Conservation (phyloP, 2,329 filamentous ascomycete genomes). For the Blastomyces parvus region DNA sequence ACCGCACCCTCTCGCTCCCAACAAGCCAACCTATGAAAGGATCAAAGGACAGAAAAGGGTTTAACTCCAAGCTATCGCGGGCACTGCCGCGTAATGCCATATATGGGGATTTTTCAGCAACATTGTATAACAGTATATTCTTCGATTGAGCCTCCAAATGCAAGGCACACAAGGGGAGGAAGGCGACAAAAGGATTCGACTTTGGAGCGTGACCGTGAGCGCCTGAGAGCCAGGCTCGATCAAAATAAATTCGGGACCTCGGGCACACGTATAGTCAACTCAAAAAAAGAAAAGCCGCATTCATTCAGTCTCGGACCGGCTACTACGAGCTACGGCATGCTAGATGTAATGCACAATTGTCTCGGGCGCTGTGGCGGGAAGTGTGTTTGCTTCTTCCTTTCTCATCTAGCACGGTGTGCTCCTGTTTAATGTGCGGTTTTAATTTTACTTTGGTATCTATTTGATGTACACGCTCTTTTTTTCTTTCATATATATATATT, state of each 20-base stretch:
- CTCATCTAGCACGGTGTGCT: not conserved
- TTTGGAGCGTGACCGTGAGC: not conserved
- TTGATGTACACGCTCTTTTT: not conserved
- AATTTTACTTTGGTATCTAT: not conserved
- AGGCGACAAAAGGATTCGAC: too few species aligned
- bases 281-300: not conserved
- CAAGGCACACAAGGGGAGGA: not conserved
- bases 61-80: not conserved
- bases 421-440: not conserved
- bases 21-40: not conserved
- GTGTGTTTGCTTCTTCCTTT: not conserved
- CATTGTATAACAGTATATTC: too few species aligned
- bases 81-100: not conserved
- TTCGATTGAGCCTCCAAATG: not conserved
- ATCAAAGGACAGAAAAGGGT: not conserved
- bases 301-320: not conserved
- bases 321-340: not conserved
- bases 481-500: not conserved
- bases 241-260: not conserved
- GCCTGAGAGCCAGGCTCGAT: not conserved
- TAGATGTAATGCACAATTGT: not conserved
- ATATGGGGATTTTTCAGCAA: not conserved
- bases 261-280: not conserved
- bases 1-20: not conserved
- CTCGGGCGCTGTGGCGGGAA: not conserved